Conservation (phyloP, 441 rosid genomes). For the Monsonia emarginata region DNA sequence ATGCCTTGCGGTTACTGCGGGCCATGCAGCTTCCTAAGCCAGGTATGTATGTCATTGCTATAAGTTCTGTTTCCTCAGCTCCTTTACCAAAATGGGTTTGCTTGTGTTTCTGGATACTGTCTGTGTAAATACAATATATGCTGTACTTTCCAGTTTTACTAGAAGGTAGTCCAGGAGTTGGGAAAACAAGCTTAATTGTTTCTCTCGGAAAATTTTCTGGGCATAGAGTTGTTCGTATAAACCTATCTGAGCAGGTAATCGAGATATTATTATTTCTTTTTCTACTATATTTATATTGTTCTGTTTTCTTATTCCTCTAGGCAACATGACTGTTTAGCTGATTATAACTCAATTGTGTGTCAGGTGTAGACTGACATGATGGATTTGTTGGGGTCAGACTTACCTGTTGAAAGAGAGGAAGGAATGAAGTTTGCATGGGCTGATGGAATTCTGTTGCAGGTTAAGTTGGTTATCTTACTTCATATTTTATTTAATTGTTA, state of each 20-base stretch:
- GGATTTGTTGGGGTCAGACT: conserved; percentile 95
- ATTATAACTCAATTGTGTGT: conserved; percentile 16
- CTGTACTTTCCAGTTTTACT: conserved; percentile 48
- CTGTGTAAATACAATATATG: conserved; percentile 9
- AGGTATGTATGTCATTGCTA: conserved; percentile 32
- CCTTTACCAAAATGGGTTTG: neutral
- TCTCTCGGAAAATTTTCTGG: conserved; percentile 92
- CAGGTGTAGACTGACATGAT: conserved; percentile 84
- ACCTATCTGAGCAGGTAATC: conserved; percentile 91
- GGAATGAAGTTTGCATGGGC: conserved; percentile 97
- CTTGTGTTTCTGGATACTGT: conserved; percentile 2
- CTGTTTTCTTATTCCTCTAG: conserved; percentile 6
- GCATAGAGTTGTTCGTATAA: conserved; percentile 89
- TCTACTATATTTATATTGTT: neutral
- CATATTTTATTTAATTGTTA: conserved; percentile 6
- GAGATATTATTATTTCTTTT: conserved; percentile 9
- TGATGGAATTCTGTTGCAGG: conserved; percentile 93
- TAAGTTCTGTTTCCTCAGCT: neutral
- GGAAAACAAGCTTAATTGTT: conserved; percentile 83
- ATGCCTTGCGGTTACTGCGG: conserved; percentile 77
- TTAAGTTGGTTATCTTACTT: conserved; percentile 18
- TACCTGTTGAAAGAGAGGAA: conserved; percentile 76
- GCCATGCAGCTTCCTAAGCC: conserved; percentile 96
- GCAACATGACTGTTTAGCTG: neutral
- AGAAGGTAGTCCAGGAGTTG: conserved; percentile 99